A percentile compares a stretch with the other conserved stretches of the same genome.
Conservation (phyloP, 1,139 yeast species). For the Blastobotrys petasosporus region DNA sequence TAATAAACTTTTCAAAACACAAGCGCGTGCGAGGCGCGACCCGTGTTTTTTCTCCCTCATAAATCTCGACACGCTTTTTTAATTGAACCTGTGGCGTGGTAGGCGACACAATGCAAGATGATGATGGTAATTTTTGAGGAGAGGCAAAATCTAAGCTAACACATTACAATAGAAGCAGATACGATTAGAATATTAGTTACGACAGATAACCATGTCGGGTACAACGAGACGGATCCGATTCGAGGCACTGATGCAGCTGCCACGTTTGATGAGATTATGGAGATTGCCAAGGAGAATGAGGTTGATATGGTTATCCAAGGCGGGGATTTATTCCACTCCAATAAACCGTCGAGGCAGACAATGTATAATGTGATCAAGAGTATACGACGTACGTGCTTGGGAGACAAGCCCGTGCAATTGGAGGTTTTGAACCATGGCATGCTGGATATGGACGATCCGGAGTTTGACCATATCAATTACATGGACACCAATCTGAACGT, state of each 20-base stretch:
- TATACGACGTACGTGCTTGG: slow-evolving; percentile 67
- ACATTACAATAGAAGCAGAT: slow-evolving; percentile 29
- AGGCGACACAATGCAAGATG: no score
- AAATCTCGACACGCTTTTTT: no score
- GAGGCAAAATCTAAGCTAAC: no score
- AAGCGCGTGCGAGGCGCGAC: no score
- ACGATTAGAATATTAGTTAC: slow-evolving; percentile 76
- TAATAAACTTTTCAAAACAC: no score
- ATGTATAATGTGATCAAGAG: slow-evolving; percentile 77
- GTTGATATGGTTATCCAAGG: slow-evolving; percentile 86
- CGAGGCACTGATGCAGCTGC: slow-evolving; percentile 86
- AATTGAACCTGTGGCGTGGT: not conserved
- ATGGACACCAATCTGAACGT: slow-evolving; percentile 88
- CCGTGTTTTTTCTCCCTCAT: no score
- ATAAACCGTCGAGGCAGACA: slow-evolving; percentile 83
- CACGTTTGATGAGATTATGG: slow-evolving; percentile 79
- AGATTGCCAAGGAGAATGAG: slow-evolving; percentile 60
- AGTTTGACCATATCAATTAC: slow-evolving; percentile 60
- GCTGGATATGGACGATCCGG: slow-evolving; percentile 43
- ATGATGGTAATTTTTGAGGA: no score
- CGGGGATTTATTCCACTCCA: slow-evolving; percentile 89
- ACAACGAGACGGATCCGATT: slow-evolving; percentile 80
- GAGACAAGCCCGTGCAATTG: slow-evolving; percentile 82
- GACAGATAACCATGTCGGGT: slow-evolving; percentile 96
- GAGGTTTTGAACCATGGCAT: slow-evolving; percentile 79